phyloP scores from a whole-genome alignment of 2,329 filamentous ascomycete species.

The Epichloe gansuensis region DNA sequence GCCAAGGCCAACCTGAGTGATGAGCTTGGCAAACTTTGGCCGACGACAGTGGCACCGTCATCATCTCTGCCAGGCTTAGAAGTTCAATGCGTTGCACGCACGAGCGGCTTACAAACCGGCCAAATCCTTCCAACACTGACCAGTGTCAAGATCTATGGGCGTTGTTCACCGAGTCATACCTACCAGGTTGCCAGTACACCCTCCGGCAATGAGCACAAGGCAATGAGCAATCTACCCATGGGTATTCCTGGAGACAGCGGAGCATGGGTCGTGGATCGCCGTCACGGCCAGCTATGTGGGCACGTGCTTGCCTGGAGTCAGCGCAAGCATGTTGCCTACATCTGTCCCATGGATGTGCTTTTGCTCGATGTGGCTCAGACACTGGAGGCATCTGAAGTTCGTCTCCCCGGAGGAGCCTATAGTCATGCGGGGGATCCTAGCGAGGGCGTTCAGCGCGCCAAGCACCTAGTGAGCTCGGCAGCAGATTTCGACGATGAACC shows the following conservation, averaged over 20 bases:
- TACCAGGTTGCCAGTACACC: conserved; percentile 43
- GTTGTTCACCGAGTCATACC: conserved; percentile 64
- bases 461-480: background rate
- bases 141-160: conserved; percentile 78
- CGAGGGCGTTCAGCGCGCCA: background rate
- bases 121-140: conserved; percentile 66
- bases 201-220: conserved; percentile 5
- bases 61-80: conserved; percentile 57
- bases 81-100: conserved; percentile 82
- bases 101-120: conserved; percentile 70
- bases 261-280: conserved; percentile 80
- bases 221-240: conserved; percentile 26
- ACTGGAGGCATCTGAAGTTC: conserved; percentile 57
- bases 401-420: conserved; percentile 50
- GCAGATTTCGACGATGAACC: conserved; percentile 13
- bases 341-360: conserved; percentile 88
- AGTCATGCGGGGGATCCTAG: conserved; percentile 15
- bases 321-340: conserved; percentile 72
- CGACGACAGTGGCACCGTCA: conserved; percentile 46
- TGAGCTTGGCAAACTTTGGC: conserved; percentile 30
- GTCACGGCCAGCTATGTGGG: conserved; percentile 68
- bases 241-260: conserved; percentile 81
- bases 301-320: conserved; percentile 84
- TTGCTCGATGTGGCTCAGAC: conserved; percentile 75
- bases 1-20: conserved; percentile 10